Percentiles rank a stretch among this genome's conserved stretches.
These are phyloP conservation scores for Amanita molliuscula DNA, from an alignment of 768 basidiomycete genomes.

Conservation along the genomic window DNA sequence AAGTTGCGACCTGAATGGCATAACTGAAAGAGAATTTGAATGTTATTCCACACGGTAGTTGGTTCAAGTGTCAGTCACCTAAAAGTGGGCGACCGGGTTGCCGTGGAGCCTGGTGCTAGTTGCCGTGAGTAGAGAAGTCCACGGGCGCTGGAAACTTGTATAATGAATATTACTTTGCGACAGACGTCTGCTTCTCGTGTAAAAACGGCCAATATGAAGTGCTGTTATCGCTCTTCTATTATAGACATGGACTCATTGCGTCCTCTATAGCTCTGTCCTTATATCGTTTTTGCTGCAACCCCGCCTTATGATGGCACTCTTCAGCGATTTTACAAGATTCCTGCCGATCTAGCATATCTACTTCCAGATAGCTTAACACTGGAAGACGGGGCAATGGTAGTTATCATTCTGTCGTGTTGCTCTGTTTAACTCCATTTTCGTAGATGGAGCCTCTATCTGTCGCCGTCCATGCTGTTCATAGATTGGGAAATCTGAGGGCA, in stretches of 20 bases:
- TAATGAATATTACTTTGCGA: slow-evolving; percentile 3
- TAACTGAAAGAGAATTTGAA: background rate
- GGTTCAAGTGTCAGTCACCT: slow-evolving; percentile 68
- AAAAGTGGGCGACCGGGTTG: slow-evolving; percentile 79
- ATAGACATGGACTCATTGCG: background rate
- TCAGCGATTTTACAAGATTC: slow-evolving; percentile 75
- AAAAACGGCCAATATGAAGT: slow-evolving; percentile 82
- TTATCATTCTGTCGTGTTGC: slow-evolving; percentile 7
- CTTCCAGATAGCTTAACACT: slow-evolving; percentile 79
- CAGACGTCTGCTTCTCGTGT: slow-evolving; percentile 66
- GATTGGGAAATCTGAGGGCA: slow-evolving; percentile 60
- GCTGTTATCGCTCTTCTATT: slow-evolving; percentile 36
- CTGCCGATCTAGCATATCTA: slow-evolving; percentile 74
- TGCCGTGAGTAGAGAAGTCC: slow-evolving; percentile 39
- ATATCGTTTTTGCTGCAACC: slow-evolving; percentile 86
- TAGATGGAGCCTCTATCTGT: slow-evolving; percentile 95
- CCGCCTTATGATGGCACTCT: slow-evolving; percentile 92
- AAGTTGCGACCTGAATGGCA: background rate
- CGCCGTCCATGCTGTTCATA: slow-evolving; percentile 80
- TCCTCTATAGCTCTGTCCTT: slow-evolving; percentile 60
- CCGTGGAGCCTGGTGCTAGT: slow-evolving; percentile 84
- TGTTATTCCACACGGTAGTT: slow-evolving; percentile 28
- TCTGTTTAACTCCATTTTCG: slow-evolving; percentile 1
- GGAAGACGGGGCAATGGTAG: slow-evolving; percentile 91
- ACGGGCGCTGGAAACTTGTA: background rate